A percentile compares a stretch with the other conserved stretches of the same genome.
phyloP scores from a whole-genome alignment of 352 stramenopile species.

The Phytophthora hybrid region DNA sequence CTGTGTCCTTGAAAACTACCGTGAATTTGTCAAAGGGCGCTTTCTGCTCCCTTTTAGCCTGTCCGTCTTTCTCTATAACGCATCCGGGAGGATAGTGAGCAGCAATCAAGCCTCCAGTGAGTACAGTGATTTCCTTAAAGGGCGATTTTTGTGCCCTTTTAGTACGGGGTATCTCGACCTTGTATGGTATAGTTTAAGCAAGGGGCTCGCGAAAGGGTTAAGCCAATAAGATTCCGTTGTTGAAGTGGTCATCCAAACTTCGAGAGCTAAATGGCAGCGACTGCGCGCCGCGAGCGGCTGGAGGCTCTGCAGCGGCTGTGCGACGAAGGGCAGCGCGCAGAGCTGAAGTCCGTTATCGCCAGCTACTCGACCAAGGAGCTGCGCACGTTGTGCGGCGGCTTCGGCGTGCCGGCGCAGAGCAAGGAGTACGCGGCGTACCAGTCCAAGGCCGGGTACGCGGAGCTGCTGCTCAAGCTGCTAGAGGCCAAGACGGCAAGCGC shows the following conservation, averaged over 20 bases:
- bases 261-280: not conserved
- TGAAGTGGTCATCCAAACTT: too few species aligned
- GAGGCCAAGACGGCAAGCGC: slow-evolving; percentile 12
- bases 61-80: too few species aligned
- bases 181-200: too few species aligned
- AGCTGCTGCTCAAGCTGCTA: slow-evolving; percentile 18
- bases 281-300: slow-evolving; percentile 7
- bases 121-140: too few species aligned
- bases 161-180: too few species aligned
- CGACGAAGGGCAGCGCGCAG: slow-evolving; percentile 8
- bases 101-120: too few species aligned
- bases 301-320: slow-evolving; percentile 24
- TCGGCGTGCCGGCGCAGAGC: slow-evolving; percentile 20
- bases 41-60: not conserved
- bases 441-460: slow-evolving; percentile 17
- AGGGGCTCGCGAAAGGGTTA: too few species aligned
- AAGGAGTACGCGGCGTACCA: slow-evolving; percentile 28
- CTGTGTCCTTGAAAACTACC: not conserved
- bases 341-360: slow-evolving; percentile 8
- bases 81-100: too few species aligned
- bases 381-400: slow-evolving; percentile 14
- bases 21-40: not conserved
- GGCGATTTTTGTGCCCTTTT: too few species aligned
- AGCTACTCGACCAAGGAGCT: slow-evolving; percentile 21
- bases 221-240: too few species aligned